Evolutionary conservation across 805 yeast genomes (phyloP).

Genomic region (Schwanniomyces vanrijiae): DNA sequence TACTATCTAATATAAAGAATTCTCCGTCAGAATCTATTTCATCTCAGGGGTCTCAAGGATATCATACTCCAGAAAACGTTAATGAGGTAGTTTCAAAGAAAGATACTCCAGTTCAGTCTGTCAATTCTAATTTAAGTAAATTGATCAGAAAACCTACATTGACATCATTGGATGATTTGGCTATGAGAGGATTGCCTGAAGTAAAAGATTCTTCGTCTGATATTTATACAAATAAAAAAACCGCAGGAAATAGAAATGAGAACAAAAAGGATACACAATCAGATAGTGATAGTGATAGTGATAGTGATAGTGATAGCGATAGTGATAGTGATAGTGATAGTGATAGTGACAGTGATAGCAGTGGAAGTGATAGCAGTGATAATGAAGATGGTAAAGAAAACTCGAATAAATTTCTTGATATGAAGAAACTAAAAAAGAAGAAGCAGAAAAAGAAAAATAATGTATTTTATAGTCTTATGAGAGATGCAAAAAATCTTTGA

Average conservation of each 20-base stretch:
- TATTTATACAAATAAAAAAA: not conserved
- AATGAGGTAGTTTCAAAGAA: not conserved
- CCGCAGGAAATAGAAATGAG: not conserved
- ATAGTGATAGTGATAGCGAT: not conserved
- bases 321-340: slow-evolving; percentile 10
- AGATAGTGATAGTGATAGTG: slow-evolving; percentile 1
- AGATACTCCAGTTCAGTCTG: not conserved
- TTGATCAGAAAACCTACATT: slow-evolving; percentile 38
- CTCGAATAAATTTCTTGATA: slow-evolving; percentile 20
- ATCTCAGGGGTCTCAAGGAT: slow-evolving; percentile 6
- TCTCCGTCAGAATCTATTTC: slow-evolving; percentile 1
- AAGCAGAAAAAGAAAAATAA: slow-evolving; percentile 21
- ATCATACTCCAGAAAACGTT: slow-evolving; percentile 5
- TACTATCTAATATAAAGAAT: not conserved
- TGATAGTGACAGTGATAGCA: slow-evolving; percentile 6
- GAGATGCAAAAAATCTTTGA: slow-evolving; percentile 19
- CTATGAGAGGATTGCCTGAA: slow-evolving; percentile 66
- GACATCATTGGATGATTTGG: slow-evolving; percentile 56
- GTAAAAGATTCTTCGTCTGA: slow-evolving; percentile 46
- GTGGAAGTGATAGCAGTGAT: slow-evolving; percentile 15
- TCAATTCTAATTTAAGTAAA: not conserved
- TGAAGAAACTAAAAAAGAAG: slow-evolving; percentile 18
- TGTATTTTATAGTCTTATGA: slow-evolving; percentile 32
- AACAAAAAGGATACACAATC: not conserved
- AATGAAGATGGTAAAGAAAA: slow-evolving; percentile 10